Conservation (phyloP, 805 yeast species). For the Ogataea ramenticola region DNA sequence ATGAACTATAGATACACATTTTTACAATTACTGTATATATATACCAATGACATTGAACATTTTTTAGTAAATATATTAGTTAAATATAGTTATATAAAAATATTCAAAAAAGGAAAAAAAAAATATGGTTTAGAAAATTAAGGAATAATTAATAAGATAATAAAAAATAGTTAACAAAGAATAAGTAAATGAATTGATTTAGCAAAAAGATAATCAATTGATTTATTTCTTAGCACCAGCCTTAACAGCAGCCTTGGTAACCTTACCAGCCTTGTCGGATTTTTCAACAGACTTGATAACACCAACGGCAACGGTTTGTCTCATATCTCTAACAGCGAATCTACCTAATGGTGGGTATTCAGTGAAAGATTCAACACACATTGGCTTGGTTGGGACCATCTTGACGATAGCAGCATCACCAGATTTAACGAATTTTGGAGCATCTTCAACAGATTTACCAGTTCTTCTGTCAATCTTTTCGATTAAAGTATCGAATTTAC, state of each 20-base stretch:
- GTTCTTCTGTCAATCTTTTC: constrained; percentile 90
- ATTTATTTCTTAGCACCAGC: constrained; percentile 62
- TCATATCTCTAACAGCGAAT: constrained; percentile 99
- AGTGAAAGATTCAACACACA: constrained; percentile 91
- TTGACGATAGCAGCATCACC: constrained; percentile 95
- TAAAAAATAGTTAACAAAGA: too few species aligned
- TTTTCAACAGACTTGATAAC: constrained; percentile 93
- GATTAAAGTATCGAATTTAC: constrained; percentile 65
- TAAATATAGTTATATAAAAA: too few species aligned
- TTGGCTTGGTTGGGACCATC: constrained; percentile 82
- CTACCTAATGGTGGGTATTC: constrained; percentile 98
- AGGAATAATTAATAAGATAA: too few species aligned
- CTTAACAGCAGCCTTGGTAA: constrained; percentile 92
- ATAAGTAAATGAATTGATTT: too few species aligned
- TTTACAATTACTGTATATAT: too few species aligned
- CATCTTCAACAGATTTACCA: constrained; percentile 84
- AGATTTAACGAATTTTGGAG: constrained; percentile 90
- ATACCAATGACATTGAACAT: too few species aligned
- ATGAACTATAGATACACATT: constrained; percentile 31
- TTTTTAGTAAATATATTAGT: too few species aligned
- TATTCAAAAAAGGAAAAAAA: too few species aligned
- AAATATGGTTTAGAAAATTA: too few species aligned
- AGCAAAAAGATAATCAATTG: too few species aligned
- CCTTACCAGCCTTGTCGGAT: constrained; percentile 84
- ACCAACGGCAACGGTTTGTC: constrained; percentile 99